phyloP scores from a whole-genome alignment of 768 basidiomycete genomes.

The Pulveroboletus sp. region DNA sequence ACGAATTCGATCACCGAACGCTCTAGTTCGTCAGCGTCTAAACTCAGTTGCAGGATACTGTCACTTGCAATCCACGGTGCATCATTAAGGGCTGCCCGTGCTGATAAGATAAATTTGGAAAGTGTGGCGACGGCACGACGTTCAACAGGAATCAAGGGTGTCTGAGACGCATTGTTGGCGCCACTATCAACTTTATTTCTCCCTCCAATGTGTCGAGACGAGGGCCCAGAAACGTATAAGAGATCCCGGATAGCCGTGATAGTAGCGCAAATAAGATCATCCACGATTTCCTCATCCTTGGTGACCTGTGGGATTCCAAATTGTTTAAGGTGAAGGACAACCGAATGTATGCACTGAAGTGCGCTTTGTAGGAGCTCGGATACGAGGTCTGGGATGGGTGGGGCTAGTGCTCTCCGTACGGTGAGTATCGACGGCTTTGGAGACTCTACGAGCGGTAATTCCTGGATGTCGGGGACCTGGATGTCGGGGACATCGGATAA shows the following conservation, averaged over 20 bases:
- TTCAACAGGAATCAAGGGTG: constrained; percentile 68
- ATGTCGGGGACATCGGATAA: constrained; percentile 2
- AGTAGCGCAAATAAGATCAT: constrained; percentile 53
- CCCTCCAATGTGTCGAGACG: constrained; percentile 51
- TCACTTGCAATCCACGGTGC: constrained; percentile 24
- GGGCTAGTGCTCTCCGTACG: constrained; percentile 47
- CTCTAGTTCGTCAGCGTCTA: constrained; percentile 70
- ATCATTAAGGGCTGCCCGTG: constrained; percentile 66
- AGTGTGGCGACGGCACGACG: constrained; percentile 82
- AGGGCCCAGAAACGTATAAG: constrained; percentile 57
- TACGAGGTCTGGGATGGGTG: constrained; percentile 52
- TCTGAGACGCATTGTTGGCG: constrained; percentile 40
- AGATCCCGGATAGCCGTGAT: constrained; percentile 67
- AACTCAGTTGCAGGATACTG: constrained; percentile 47
- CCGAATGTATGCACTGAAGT: constrained; percentile 52
- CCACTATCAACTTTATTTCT: constrained; percentile 26
- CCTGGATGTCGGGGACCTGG: constrained; percentile 4
- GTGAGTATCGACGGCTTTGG: neutral
- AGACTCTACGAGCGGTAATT: neutral
- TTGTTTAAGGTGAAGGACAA: constrained; percentile 54
- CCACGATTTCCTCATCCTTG: constrained; percentile 55
- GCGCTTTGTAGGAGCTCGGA: constrained; percentile 56
- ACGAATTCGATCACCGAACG: constrained; percentile 65
- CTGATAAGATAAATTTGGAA: constrained; percentile 81
- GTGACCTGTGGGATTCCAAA: constrained; percentile 41